phyloP scores from a whole-genome alignment of 1,284 basidiomycete species.

The Hypsizygus ulmarius region DNA sequence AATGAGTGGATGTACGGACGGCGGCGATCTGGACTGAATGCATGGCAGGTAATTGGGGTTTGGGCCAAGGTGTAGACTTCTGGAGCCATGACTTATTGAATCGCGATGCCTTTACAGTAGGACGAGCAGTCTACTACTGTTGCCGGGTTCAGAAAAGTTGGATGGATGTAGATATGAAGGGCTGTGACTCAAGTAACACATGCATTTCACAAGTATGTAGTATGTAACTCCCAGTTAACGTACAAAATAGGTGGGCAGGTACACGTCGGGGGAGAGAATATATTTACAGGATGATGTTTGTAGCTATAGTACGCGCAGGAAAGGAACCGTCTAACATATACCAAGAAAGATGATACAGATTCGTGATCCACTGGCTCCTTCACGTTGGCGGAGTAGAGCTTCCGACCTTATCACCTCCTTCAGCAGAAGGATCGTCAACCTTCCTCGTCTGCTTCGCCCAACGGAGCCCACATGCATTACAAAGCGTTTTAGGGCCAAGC shows the following conservation, averaged over 20 bases:
- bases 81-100: constrained; percentile 58
- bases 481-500: constrained; percentile 80
- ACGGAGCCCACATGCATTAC: constrained; percentile 83
- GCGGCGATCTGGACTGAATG: constrained; percentile 88
- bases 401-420: no score
- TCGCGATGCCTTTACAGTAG: constrained; percentile 45
- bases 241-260: no score
- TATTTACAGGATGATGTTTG: no score
- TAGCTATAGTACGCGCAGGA: no score
- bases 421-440: constrained; percentile 24
- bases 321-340: no score
- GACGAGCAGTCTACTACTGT: constrained; percentile 81
- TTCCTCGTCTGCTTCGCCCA: constrained; percentile 68
- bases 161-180: background rate
- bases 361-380: no score
- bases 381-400: no score
- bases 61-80: constrained; percentile 80
- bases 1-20: constrained; percentile 50
- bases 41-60: constrained; percentile 85
- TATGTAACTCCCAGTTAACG: no score
- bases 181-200: constrained; percentile 4
- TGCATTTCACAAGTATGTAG: no score
- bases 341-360: no score
- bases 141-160: constrained; percentile 15
- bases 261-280: no score